Evolutionary conservation across 2,329 filamentous ascomycete genomes (phyloP), one percentile per base, ranked within the genome.

Genomic region (Fusarium xyrophilum): DNA sequence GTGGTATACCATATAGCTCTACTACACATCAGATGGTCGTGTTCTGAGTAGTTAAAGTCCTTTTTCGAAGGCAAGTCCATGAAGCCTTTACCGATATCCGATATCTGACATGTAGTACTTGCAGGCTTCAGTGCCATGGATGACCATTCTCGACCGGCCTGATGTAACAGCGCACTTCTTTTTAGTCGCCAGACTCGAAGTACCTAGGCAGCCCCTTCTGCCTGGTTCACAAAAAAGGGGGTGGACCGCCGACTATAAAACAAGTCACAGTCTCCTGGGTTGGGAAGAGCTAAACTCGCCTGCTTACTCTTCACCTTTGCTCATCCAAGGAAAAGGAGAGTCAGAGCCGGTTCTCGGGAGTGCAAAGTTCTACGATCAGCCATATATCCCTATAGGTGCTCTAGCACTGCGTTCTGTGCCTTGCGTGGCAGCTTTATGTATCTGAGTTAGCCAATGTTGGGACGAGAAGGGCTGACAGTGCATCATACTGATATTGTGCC

Each of bases 1-100:
- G 17, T n/a, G n/a, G n/a, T 46, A 46, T 46, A 35, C 33, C 14
- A 5, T 30, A 9, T 17, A 9, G 5, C 14, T 30, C 43, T 30
- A 17, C 14, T 21, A 46, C 21, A 30, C 14, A n/a, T 21, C 14
- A 5, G 0, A 15, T 2, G 10, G 43, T 21, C 10, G 6, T 21
- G 0, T 7, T 0, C 3, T 9, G 27, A 17, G 43, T 46, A 3
- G 0, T 30, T 7, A 0, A 30, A 46, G 27, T 1, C 10, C 14
- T 46, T 2, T 2, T 17, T 1, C 14, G 3, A 5, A 46, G n/a
- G 27, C 9, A 30, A 21, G 5, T 9, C 43, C 7, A 21, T 30
- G 7, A 7, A 21, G 2, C 5, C 7, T 15, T 46, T 13, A 21
- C 5, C 43, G 2, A 30, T 11, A 2, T 21, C 30, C 43, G 10